Evolutionary conservation across 352 stramenopile genomes (phyloP).

Genomic region (Phytophthora cryptogea): DNA sequence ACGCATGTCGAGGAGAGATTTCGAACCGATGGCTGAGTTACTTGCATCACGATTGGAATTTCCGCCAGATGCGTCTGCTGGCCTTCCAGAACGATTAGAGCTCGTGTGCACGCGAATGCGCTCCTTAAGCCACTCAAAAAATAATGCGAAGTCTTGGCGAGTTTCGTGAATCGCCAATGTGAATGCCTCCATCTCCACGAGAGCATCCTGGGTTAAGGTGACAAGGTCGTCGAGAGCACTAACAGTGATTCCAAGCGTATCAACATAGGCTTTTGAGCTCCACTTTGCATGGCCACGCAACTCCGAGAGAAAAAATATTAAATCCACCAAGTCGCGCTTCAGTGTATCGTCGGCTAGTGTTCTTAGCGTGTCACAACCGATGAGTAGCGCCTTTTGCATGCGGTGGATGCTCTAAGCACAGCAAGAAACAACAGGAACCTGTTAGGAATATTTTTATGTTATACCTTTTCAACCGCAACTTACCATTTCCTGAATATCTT

Average conservation of each 20-base stretch:
- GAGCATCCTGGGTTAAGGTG: slow-evolving; percentile 30
- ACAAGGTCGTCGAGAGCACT: slow-evolving; percentile 45
- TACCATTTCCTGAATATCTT: slow-evolving; percentile 86
- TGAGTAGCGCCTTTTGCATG: slow-evolving; percentile 59
- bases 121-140: slow-evolving; percentile 71
- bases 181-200: slow-evolving; percentile 54
- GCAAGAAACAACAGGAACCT: neutral
- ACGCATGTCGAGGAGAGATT: slow-evolving; percentile 65
- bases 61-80: slow-evolving; percentile 2
- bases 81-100: slow-evolving; percentile 10
- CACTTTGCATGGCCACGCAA: slow-evolving; percentile 59
- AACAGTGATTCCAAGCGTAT: slow-evolving; percentile 44
- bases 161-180: slow-evolving; percentile 54
- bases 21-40: slow-evolving; percentile 13
- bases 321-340: slow-evolving; percentile 39
- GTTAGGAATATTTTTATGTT: neutral
- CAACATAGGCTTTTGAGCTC: slow-evolving; percentile 35
- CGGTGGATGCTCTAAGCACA: slow-evolving; percentile 50
- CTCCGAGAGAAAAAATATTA: slow-evolving; percentile 59
- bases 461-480: slow-evolving; percentile 4
- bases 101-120: slow-evolving; percentile 69
- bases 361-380: slow-evolving; percentile 44
- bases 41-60: slow-evolving; percentile 1
- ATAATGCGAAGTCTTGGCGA: slow-evolving; percentile 57
- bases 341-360: slow-evolving; percentile 40